Base-by-base conservation (phyloP, 352 stramenopile species). In the Discostella stelligera region DNA sequence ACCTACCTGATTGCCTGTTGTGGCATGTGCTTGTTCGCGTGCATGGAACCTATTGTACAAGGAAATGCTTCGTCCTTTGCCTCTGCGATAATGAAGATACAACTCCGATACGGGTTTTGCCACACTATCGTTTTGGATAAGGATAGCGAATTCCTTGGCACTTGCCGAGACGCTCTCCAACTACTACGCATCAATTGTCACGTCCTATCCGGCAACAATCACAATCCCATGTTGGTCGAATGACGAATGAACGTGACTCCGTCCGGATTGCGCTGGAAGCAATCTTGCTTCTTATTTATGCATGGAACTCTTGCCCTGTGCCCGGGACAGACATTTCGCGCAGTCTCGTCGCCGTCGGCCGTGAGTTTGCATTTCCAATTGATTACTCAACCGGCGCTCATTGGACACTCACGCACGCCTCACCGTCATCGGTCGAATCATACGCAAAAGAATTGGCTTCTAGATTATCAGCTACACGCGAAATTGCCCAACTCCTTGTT, bases 141-240 rank as follows among this genome's bases (percentile, higher is more conserved):
- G 14, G 66, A 71, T 16, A 81, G 62, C 41, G 72, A 67, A 30
- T 81, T 81, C 25, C 52, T 20, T 27, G 41, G 23, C 44, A 41
- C 41, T 16, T 81, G 65, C 25, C 8, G 18, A 20, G 59, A 72
- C 5, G 55, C 30, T 0, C 9, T 39, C 18, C 23, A 74, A 0
- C 46, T 77, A 0, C 25, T 82, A 13, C 27, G 27, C 27, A 32
- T 32, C 27, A 32, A 32, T 5, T 5, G 27, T 32, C 5, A 32
- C 27, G 2, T 62, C 3, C 5, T 73, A 18, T 60, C 37, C 2
- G n/a, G n/a, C n/a, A 67, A 49, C 3, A 77, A 82, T 56, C 66
- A 82, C 52, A 52, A 82, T 32, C 20, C 53, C 4, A 77, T 82
- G 59, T 9, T 77, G 1, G 61, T 77, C 2, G 4, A 21, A 61